These are phyloP conservation scores for Lactarius deliciosus DNA, from an alignment of 768 basidiomycete species.

Conservation along the genomic window DNA sequence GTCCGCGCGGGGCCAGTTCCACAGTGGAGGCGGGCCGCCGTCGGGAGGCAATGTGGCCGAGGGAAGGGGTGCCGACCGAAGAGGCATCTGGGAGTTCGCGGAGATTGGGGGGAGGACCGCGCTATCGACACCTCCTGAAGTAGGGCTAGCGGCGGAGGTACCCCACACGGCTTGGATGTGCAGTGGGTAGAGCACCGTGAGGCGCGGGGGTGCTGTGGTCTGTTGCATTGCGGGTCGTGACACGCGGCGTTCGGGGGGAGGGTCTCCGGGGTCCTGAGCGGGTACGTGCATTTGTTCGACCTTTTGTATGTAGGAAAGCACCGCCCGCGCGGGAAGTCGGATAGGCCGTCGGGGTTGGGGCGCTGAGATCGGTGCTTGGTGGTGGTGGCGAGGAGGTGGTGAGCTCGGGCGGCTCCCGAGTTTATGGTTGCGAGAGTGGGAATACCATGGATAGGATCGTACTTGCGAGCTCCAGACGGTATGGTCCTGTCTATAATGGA, in stretches of 20 bases:
- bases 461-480: conserved; percentile 25
- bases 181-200: conserved; percentile 18
- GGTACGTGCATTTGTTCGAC: conserved; percentile 12
- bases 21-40: conserved; percentile 23
- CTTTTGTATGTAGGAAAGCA: conserved; percentile 8
- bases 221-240: conserved; percentile 6
- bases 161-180: conserved; percentile 19
- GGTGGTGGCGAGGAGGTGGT: neutral
- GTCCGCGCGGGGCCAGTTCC: conserved; percentile 29
- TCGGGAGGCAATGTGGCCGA: neutral
- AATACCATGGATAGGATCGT: conserved; percentile 25
- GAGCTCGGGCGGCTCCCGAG: conserved; percentile 18
- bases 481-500: conserved; percentile 20
- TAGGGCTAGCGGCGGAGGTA: neutral
- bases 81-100: neutral
- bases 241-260: neutral
- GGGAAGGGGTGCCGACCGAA: neutral
- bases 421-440: conserved; percentile 5
- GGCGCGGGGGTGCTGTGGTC: neutral
- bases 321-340: conserved; percentile 9
- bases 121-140: neutral
- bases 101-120: neutral
- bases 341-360: conserved; percentile 27
- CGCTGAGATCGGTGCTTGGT: conserved; percentile 11
- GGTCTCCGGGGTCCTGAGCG: neutral